A percentile compares a stretch with the other conserved stretches of the same genome.
Conservation (phyloP, 257 asterid species). For the Solanum corneliomulleri region DNA sequence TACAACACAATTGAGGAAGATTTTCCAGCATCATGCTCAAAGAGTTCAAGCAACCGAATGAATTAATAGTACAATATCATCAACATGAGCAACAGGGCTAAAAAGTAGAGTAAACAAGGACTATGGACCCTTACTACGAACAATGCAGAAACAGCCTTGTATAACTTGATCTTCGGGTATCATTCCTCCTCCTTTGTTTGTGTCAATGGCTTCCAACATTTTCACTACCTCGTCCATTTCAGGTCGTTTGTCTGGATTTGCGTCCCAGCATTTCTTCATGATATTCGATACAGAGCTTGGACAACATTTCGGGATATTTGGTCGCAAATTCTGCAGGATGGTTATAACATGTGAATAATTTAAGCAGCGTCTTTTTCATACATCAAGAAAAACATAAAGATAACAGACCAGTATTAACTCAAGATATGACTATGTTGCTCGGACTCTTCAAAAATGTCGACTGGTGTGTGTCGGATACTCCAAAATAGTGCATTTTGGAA, state of each 20-base stretch:
- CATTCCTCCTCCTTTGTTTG: constrained; percentile 94
- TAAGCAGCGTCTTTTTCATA: not conserved
- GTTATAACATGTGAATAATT: not conserved
- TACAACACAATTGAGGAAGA: constrained; percentile 1
- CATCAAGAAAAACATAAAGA: not conserved
- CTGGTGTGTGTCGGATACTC: not conserved
- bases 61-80: not conserved
- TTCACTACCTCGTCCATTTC: constrained; percentile 84
- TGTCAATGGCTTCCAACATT: constrained; percentile 68
- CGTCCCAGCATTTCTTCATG: constrained; percentile 84
- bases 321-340: constrained; percentile 46
- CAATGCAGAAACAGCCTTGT: constrained; percentile 65
- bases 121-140: constrained; percentile 71
- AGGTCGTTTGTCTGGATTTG: constrained; percentile 69
- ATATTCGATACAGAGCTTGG: constrained; percentile 46
- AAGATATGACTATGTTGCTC: not conserved
- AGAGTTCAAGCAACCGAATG: constrained; percentile 3
- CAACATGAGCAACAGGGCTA: not conserved
- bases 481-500: not conserved
- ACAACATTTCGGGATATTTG: constrained; percentile 80
- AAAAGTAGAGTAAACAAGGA: not conserved
- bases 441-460: not conserved
- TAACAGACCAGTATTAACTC: not conserved
- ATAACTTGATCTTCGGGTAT: constrained; percentile 63
- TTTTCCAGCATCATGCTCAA: not conserved